A percentile compares a stretch with the other conserved stretches of the same genome.
phyloP scores from a whole-genome alignment of 2,329 filamentous ascomycete species.

The Aspergillus chevalieri region DNA sequence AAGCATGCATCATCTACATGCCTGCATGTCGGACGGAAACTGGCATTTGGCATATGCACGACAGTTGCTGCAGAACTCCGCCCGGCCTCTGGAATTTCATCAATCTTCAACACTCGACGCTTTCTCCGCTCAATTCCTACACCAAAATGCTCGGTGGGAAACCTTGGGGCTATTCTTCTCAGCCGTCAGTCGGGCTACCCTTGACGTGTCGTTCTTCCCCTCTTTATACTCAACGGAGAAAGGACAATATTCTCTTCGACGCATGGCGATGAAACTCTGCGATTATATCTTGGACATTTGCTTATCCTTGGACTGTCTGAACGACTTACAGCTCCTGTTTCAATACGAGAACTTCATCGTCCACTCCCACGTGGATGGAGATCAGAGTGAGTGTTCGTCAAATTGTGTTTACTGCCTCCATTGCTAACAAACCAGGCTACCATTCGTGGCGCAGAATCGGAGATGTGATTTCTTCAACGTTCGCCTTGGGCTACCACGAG shows the following conservation, averaged over 20 bases:
- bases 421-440: conserved; percentile 29
- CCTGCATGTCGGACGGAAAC: too few species aligned
- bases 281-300: conserved; percentile 34
- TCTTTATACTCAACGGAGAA: conserved; percentile 22
- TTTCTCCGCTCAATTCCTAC: conserved; percentile 14
- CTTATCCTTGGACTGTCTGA: conserved; percentile 30
- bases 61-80: too few species aligned
- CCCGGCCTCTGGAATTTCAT: too few species aligned
- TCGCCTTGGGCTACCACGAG: conserved; percentile 44
- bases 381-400: conserved; percentile 35
- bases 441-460: conserved; percentile 43
- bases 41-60: too few species aligned
- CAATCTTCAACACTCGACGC: too few species aligned
- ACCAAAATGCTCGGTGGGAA: conserved; percentile 33
- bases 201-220: conserved; percentile 25
- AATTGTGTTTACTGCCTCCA: neutral
- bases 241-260: conserved; percentile 19
- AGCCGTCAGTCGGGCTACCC: conserved; percentile 29
- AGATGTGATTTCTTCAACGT: conserved; percentile 43
- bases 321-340: conserved; percentile 41
- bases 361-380: conserved; percentile 40
- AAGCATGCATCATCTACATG: too few species aligned
- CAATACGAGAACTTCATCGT: conserved; percentile 46
- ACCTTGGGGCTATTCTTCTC: conserved; percentile 35
- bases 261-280: conserved; percentile 21